Base-by-base conservation (phyloP, 768 basidiomycete genomes). In the Pholiota conissans region DNA sequence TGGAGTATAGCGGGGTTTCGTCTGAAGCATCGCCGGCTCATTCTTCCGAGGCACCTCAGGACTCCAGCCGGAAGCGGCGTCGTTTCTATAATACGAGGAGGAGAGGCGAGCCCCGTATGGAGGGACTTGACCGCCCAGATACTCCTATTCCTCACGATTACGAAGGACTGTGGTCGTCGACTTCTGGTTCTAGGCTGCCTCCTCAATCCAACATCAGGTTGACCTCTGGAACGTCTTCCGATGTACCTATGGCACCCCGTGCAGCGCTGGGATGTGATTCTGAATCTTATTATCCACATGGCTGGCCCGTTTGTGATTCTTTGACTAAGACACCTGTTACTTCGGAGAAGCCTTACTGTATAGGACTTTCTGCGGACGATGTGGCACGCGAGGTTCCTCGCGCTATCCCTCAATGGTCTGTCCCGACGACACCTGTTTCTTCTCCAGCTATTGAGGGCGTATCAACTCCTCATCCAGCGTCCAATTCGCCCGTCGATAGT, bases 1-100 rank as follows among this genome's bases (percentile, higher is more conserved):
- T 62, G 40, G 52, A 65, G 40, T 42, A 51, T 13, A 40, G 56
- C n/a, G 54, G 48, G 5, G 58, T 34, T 34, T 57, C 60, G 22
- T 56, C 55, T 13, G 47, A 26, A 26, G 22, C 27, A 39, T 40
- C 27, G n/a, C 45, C 39, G 26, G 18, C 26, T 30, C 37, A 4
- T 28, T 53, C 30, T 54, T 46, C 57, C 27, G 29, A 13, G 9
- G 20, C 22, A 8, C 28, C 45, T 13, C 34, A 40, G 10, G 1
- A 14, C 26, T 9, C 35, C 16, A 29, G 24, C 18, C 45, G 14
- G 16, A 39, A 7, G 27, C 48, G n/a, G 24, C 27, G 20, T 9
- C 18, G 4, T 52, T 13, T 45, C 42, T 20, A 45, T 45, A 4
- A n/a, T 22, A n/a, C 11, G 30, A 6, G 13, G 30, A 32, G 30